phyloP scores from a whole-genome alignment of 2,329 filamentous ascomycete genomes.

The Colletotrichum scovillei region DNA sequence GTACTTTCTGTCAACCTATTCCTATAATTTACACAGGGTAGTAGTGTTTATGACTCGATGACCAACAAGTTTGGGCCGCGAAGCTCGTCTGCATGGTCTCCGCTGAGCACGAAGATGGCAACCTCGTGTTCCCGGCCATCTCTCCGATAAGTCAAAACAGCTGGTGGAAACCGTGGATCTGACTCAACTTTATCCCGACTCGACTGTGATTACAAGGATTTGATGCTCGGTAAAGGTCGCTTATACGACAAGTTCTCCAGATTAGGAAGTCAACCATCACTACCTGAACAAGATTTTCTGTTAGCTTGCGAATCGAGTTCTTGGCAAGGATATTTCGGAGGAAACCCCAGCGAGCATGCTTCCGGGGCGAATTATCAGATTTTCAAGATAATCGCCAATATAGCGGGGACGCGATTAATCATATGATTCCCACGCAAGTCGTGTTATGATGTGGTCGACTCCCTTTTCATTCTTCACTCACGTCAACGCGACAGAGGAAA shows the following conservation, averaged over 20 bases:
- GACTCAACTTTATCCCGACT: background rate
- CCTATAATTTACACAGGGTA: no score
- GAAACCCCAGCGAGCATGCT: background rate
- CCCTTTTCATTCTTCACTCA: background rate
- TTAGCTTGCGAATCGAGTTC: background rate
- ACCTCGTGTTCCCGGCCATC: no score
- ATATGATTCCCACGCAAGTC: background rate
- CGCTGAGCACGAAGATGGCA: no score
- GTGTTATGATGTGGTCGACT: background rate
- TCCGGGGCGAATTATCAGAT: slow-evolving; percentile 17
- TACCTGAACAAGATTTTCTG: background rate
- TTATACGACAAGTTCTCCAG: background rate
- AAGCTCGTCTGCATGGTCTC: no score
- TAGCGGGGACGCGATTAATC: background rate
- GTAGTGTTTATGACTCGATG: no score
- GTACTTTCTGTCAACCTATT: no score
- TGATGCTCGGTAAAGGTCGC: background rate
- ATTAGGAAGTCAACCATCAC: background rate
- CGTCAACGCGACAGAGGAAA: no score
- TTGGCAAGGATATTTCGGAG: background rate
- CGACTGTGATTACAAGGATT: background rate
- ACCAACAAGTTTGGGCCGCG: no score
- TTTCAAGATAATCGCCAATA: background rate
- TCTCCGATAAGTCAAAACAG: no score
- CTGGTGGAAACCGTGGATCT: background rate